These are phyloP conservation scores for Geoglossum glabrum DNA, from an alignment of 495 filamentous ascomycete species.

Conservation along the genomic window DNA sequence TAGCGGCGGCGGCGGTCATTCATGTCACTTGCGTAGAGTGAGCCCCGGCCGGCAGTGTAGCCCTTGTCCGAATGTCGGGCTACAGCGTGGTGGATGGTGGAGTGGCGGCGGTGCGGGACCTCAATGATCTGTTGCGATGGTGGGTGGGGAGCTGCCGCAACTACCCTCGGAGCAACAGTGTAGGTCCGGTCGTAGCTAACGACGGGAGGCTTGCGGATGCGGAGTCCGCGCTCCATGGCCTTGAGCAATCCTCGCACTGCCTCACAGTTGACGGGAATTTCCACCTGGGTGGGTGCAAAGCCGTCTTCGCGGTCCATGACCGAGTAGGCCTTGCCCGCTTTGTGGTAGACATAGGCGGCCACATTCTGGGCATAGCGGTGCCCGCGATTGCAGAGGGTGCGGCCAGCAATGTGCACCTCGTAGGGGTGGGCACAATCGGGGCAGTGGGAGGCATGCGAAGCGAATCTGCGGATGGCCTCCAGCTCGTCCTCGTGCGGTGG, in stretches of 20 bases:
- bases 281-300: slow-evolving; percentile 23
- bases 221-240: slow-evolving; percentile 27
- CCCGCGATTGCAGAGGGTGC: slow-evolving; percentile 29
- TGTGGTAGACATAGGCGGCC: slow-evolving; percentile 28
- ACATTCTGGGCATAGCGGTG: slow-evolving; percentile 25
- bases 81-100: not conserved
- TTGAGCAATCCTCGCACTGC: slow-evolving; percentile 25
- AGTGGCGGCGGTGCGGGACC: not conserved
- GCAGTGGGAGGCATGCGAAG: slow-evolving; percentile 25
- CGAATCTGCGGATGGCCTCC: slow-evolving; percentile 21
- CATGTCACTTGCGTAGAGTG: not conserved
- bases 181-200: slow-evolving; percentile 27
- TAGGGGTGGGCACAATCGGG: slow-evolving; percentile 22
- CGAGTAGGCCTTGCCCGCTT: slow-evolving; percentile 27
- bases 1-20: not conserved
- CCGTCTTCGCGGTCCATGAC: slow-evolving; percentile 25
- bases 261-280: slow-evolving; percentile 24
- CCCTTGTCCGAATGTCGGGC: not conserved
- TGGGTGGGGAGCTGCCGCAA: not conserved
- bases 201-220: slow-evolving; percentile 17
- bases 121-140: not conserved
- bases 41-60: not conserved
- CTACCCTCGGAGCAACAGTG: slow-evolving; percentile 16
- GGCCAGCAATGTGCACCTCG: slow-evolving; percentile 17
- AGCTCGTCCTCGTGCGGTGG: slow-evolving; percentile 25